A percentile compares a stretch with the other conserved stretches of the same genome.
Conservation (phyloP, 805 yeast genomes). For the Ogataea ramenticola region DNA sequence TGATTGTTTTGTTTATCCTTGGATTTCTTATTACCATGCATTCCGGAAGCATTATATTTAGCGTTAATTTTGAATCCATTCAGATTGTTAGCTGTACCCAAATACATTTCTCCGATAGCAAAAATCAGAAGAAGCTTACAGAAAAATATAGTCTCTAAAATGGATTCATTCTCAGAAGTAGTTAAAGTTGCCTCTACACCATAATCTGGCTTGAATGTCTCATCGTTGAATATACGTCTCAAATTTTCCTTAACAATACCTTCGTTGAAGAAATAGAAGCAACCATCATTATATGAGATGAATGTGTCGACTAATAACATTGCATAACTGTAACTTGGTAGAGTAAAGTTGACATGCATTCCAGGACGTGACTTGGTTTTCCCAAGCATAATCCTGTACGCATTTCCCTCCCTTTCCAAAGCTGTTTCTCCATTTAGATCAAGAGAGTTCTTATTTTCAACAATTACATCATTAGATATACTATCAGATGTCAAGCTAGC, state of each 20-base stretch:
- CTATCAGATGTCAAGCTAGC: slow-evolving; percentile 9
- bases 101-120: slow-evolving; percentile 77
- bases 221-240: slow-evolving; percentile 54
- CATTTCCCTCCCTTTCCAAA: slow-evolving; percentile 69
- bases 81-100: slow-evolving; percentile 64
- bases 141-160: slow-evolving; percentile 73
- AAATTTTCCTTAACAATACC: slow-evolving; percentile 66
- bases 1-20: neutral
- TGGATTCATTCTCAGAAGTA: slow-evolving; percentile 39
- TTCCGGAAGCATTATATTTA: neutral
- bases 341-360: slow-evolving; percentile 58
- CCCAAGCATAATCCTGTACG: slow-evolving; percentile 62
- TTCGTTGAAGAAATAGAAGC: slow-evolving; percentile 79
- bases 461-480: neutral
- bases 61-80: slow-evolving; percentile 38
- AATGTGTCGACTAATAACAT: slow-evolving; percentile 69
- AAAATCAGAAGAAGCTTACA: slow-evolving; percentile 68
- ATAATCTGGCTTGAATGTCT: slow-evolving; percentile 21
- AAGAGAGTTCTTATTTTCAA: neutral
- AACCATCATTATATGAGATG: slow-evolving; percentile 74
- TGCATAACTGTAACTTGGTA: slow-evolving; percentile 74
- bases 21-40: neutral
- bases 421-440: slow-evolving; percentile 38
- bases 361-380: slow-evolving; percentile 64
- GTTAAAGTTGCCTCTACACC: slow-evolving; percentile 16